Evolutionary conservation across 352 stramenopile genomes (phyloP).

Genomic region (Thalassiosira livingstoniorum): DNA sequence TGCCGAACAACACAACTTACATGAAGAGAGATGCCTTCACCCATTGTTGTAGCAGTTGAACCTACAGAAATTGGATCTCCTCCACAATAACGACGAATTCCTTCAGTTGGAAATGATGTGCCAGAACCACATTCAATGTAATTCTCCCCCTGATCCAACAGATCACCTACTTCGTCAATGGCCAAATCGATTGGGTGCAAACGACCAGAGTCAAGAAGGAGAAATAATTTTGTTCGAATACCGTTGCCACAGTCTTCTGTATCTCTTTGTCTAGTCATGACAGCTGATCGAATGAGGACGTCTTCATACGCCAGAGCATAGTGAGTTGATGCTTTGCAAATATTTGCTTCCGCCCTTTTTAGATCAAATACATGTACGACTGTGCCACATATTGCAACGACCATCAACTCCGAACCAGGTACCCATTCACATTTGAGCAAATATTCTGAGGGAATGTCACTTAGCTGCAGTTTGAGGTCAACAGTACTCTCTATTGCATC

Average conservation of each 20-base stretch:
- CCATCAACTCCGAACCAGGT: constrained; percentile 72
- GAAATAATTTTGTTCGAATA: constrained; percentile 69
- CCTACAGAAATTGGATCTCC: constrained; percentile 40
- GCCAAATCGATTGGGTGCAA: constrained; percentile 76
- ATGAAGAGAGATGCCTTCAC: constrained; percentile 72
- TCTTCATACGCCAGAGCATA: constrained; percentile 69
- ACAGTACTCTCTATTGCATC: constrained; percentile 72
- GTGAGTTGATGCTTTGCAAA: constrained; percentile 60
- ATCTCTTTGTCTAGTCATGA: constrained; percentile 33
- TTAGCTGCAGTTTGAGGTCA: constrained; percentile 69
- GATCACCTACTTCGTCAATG: constrained; percentile 66
- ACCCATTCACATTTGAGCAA: constrained; percentile 81
- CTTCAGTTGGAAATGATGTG: constrained; percentile 68
- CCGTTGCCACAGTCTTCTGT: constrained; percentile 31
- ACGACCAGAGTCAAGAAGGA: constrained; percentile 80
- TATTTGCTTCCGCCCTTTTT: constrained; percentile 60
- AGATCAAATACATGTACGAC: constrained; percentile 82
- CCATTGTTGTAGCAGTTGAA: constrained; percentile 67
- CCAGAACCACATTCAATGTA: constrained; percentile 76
- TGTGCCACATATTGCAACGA: constrained; percentile 73
- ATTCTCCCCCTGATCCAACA: constrained; percentile 75
- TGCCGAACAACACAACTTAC: too few relatives aligned
- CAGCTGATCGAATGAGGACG: constrained; percentile 66
- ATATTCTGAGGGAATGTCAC: constrained; percentile 76
- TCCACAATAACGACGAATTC: constrained; percentile 58